Evolutionary conservation across 805 yeast genomes (phyloP), one percentile per base, ranked within the genome.

Genomic region (Candida peoriensis): DNA sequence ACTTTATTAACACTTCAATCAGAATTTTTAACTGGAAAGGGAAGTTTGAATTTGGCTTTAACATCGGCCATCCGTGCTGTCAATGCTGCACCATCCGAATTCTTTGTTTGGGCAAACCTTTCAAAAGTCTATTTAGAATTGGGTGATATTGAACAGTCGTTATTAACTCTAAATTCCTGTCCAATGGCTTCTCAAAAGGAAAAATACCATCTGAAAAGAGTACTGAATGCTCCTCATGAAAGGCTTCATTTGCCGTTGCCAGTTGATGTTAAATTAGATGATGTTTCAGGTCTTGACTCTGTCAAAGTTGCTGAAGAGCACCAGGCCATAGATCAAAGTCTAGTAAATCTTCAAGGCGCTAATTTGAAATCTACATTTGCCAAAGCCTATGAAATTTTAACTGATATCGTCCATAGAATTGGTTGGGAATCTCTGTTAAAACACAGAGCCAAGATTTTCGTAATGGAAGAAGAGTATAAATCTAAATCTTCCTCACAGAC

Each of bases 171-270:
- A 44, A 84, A 84, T 49, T 78, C 90, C 12, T 81, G 89, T 50
- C 94, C 94, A 17, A 81, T 84, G 87, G 78, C 78, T 35, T 48
- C 64, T 1, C 74, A 82, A 9, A 79, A 76, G 51, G 93, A 83
- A 47, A 73, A 73, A 42, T 82, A 66, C 53, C 64, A 69, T 16
- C 66, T 81, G 47, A 75, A 72, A 52, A 64, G 93, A 48, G 69
- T 79, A 5, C 73, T 74, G 9, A 72, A 75, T 19, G 70, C 78
- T 15, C 57, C 60, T 18, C 53, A 65, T 14, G 76, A 74, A 4
- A 72, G 70, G 38, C 58, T 84, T 46, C 94, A 84, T 57, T 64
- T 84, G 27, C 94, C 95, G 0, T 64, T 81, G 27, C 93, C 95
- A 4, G 63, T 70, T 21, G 93, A 83, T 58, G 90, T 80, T 7